Conservation (phyloP, 108 stramenopile species). For the Cylindrotheca fusiformis region DNA sequence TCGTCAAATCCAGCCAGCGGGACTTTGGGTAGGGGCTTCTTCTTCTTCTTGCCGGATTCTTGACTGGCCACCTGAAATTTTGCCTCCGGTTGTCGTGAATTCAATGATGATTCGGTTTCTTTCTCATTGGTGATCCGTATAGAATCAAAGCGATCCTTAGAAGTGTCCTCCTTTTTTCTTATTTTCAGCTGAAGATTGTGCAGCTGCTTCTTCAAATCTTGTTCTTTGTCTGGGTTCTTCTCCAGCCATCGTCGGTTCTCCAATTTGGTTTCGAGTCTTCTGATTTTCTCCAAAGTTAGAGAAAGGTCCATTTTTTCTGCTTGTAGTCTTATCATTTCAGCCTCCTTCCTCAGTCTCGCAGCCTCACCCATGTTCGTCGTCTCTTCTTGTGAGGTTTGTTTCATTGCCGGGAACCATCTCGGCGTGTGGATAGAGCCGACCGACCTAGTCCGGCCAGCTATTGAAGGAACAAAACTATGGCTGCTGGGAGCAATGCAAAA, state of each 20-base stretch:
- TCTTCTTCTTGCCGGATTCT: not conserved
- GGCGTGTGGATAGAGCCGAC: too few relatives aligned
- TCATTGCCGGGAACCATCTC: too few relatives aligned
- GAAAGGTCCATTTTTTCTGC: slow-evolving; percentile 47
- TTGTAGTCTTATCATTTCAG: slow-evolving; percentile 49
- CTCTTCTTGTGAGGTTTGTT: too few relatives aligned
- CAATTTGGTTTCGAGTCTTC: slow-evolving; percentile 36
- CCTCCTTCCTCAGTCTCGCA: slow-evolving; percentile 39
- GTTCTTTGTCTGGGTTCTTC: slow-evolving; percentile 27
- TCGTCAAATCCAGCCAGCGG: slow-evolving; percentile 35
- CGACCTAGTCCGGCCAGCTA: too few relatives aligned
- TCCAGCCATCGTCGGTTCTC: slow-evolving; percentile 24
- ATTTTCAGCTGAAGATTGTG: slow-evolving; percentile 17
- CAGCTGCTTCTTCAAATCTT: slow-evolving; percentile 18
- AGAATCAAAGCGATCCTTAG: too few relatives aligned
- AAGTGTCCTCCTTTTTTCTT: not conserved
- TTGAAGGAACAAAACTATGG: too few relatives aligned
- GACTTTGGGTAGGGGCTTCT: slow-evolving; percentile 8
- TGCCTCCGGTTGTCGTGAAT: not conserved
- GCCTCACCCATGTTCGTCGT: too few relatives aligned
- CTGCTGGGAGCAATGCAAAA: too few relatives aligned
- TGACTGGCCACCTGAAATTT: too few relatives aligned
- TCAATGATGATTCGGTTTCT: not conserved
- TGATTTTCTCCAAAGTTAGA: slow-evolving; percentile 56
- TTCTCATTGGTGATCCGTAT: too few relatives aligned